phyloP scores from a whole-genome alignment of 441 rosid genomes.

The Jatropha podagrica region DNA sequence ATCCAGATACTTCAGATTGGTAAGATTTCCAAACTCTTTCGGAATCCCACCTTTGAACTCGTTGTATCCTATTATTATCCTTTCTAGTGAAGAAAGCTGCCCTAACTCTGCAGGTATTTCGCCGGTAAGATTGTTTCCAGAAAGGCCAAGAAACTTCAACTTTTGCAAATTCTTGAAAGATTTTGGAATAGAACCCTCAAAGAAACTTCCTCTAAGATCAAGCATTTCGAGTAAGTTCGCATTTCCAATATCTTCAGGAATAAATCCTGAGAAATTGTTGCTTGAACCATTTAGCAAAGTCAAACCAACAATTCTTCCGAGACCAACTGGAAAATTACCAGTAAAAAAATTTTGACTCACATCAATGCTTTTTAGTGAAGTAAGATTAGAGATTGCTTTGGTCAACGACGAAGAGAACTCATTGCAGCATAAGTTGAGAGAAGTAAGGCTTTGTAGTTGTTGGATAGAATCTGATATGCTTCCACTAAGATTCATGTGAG shows the following conservation, averaged over 20 bases:
- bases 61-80: slow-evolving; percentile 78
- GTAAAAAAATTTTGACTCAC: slow-evolving; percentile 70
- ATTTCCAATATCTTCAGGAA: slow-evolving; percentile 75
- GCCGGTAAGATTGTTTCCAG: slow-evolving; percentile 87
- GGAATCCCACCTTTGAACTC: slow-evolving; percentile 76
- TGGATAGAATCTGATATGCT: slow-evolving; percentile 55
- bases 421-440: slow-evolving; percentile 75
- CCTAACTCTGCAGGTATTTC: slow-evolving; percentile 72
- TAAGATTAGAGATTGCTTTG: slow-evolving; percentile 41
- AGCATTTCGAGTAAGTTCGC: slow-evolving; percentile 58
- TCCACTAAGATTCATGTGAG: slow-evolving; percentile 78
- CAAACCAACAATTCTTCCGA: slow-evolving; percentile 57
- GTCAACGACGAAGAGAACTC: slow-evolving; percentile 55
- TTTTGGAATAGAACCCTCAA: slow-evolving; percentile 67
- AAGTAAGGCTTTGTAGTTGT: slow-evolving; percentile 45
- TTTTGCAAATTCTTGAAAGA: slow-evolving; percentile 67
- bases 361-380: slow-evolving; percentile 57
- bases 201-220: slow-evolving; percentile 87
- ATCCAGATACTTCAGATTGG: slow-evolving; percentile 76
- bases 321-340: slow-evolving; percentile 56
- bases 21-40: slow-evolving; percentile 68
- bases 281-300: slow-evolving; percentile 78
- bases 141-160: slow-evolving; percentile 83
- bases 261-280: slow-evolving; percentile 66
- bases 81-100: slow-evolving; percentile 68